These are phyloP conservation scores for Myochromella boudieri DNA, from an alignment of 768 basidiomycete species.

Conservation along the genomic window DNA sequence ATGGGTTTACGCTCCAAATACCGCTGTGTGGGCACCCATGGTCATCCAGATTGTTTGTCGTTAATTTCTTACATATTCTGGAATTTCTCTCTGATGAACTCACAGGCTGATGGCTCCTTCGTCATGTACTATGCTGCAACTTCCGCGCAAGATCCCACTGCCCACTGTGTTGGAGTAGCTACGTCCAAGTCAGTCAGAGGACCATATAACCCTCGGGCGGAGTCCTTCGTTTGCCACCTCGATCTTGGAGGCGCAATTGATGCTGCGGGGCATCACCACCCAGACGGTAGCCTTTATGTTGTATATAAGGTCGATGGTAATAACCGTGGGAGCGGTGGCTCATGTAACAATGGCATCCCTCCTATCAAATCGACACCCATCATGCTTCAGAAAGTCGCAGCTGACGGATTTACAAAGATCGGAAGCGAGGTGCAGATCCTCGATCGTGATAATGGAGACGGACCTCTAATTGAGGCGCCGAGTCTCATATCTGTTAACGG, in stretches of 20 bases:
- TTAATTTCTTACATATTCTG: neutral
- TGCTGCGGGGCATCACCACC: constrained; percentile 14
- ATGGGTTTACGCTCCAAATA: constrained; percentile 12
- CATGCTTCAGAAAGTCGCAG: constrained; percentile 16
- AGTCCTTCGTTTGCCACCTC: constrained; percentile 13
- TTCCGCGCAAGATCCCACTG: constrained; percentile 8
- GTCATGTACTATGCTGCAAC: constrained; percentile 16
- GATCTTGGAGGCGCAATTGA: constrained; percentile 14
- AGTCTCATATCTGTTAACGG: constrained; percentile 14
- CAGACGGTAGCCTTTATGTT: constrained; percentile 16
- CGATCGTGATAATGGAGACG: constrained; percentile 15
- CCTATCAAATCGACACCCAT: constrained; percentile 17
- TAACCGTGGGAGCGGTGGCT: constrained; percentile 13
- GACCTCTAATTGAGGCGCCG: constrained; percentile 14
- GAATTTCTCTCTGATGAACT: neutral
- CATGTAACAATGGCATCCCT: constrained; percentile 14
- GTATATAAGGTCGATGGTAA: constrained; percentile 16
- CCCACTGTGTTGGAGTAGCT: constrained; percentile 16
- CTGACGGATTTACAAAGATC: constrained; percentile 15
- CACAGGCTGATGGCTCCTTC: constrained; percentile 10
- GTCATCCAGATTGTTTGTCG: constrained; percentile 10
- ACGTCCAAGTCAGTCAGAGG: constrained; percentile 10
- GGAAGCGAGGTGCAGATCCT: constrained; percentile 14
- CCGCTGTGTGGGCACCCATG: constrained; percentile 17
- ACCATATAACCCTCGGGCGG: constrained; percentile 5